Conservation (phyloP, 306 rosid species). For the Quercus variabilis region DNA sequence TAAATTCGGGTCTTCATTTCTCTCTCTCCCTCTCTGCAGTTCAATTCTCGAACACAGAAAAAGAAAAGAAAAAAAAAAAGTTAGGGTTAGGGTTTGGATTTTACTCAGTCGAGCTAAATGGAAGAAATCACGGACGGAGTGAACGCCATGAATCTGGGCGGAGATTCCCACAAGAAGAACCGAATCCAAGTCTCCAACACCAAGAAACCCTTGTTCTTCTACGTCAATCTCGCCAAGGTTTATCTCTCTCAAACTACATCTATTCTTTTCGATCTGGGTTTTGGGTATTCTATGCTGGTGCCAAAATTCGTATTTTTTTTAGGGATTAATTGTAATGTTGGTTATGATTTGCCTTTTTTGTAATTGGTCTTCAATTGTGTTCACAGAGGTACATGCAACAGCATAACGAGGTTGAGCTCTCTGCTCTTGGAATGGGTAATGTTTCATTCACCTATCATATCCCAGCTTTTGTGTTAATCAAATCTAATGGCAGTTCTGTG, state of each 20-base stretch:
- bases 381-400: slow-evolving; percentile 64
- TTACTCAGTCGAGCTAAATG: slow-evolving; percentile 19
- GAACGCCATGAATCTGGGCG: slow-evolving; percentile 36
- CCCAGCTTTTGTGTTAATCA: not conserved
- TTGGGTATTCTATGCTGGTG: not conserved
- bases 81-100: slow-evolving; percentile 32
- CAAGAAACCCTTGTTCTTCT: slow-evolving; percentile 57
- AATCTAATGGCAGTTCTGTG: not conserved
- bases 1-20: too few relatives aligned
- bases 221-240: slow-evolving; percentile 65
- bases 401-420: slow-evolving; percentile 61
- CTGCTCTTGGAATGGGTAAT: slow-evolving; percentile 65
- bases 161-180: slow-evolving; percentile 50
- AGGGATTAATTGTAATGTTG: not conserved
- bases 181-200: slow-evolving; percentile 68
- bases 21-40: too few relatives aligned
- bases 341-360: not conserved
- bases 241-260: not conserved
- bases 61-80: not conserved
- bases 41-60: too few relatives aligned
- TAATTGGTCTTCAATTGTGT: not conserved
- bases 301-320: not conserved
- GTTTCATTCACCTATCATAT: not conserved
- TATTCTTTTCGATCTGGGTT: not conserved
- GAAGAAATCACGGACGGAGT: slow-evolving; percentile 60